A percentile compares a stretch with the other conserved stretches of the same genome.
Evolutionary conservation across 257 asterid species (phyloP).

Genomic region (Jasminum sambac): DNA sequence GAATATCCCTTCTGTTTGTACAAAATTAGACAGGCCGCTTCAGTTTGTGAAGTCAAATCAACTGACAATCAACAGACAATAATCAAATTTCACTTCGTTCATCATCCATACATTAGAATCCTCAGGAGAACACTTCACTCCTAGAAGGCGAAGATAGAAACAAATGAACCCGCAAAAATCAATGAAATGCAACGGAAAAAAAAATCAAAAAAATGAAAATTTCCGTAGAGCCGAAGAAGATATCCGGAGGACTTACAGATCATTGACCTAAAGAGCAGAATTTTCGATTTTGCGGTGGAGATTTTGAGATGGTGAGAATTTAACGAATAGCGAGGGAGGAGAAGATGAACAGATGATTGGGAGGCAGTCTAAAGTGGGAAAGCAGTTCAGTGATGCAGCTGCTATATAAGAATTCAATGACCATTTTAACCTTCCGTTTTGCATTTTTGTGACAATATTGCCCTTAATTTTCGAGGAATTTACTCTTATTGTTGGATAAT

Average conservation of each 20-base stretch:
- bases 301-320: slow-evolving; percentile 8
- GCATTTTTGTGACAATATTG: neutral
- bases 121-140: neutral
- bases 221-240: slow-evolving; percentile 7
- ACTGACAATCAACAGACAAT: slow-evolving; percentile 5
- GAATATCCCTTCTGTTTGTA: slow-evolving; percentile 2
- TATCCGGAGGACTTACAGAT: slow-evolving; percentile 26
- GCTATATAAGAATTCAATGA: slow-evolving; percentile 35
- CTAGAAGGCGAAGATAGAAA: slow-evolving; percentile 19
- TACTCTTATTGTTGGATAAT: neutral
- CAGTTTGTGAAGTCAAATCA: neutral
- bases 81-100: slow-evolving; percentile 6
- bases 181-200: slow-evolving; percentile 11
- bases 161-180: slow-evolving; percentile 10
- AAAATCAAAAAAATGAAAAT: slow-evolving; percentile 1
- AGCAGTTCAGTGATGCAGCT: slow-evolving; percentile 30
- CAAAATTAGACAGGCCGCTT: neutral
- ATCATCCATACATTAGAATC: neutral
- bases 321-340: slow-evolving; percentile 18
- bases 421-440: slow-evolving; percentile 29
- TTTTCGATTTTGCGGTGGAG: slow-evolving; percentile 6
- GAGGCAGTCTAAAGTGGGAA: slow-evolving; percentile 32
- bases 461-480: neutral
- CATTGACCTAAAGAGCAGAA: slow-evolving; percentile 11
- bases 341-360: slow-evolving; percentile 28